These are phyloP conservation scores for Salvia sclarea DNA, from an alignment of 305 asterid species.

Conservation along the genomic window DNA sequence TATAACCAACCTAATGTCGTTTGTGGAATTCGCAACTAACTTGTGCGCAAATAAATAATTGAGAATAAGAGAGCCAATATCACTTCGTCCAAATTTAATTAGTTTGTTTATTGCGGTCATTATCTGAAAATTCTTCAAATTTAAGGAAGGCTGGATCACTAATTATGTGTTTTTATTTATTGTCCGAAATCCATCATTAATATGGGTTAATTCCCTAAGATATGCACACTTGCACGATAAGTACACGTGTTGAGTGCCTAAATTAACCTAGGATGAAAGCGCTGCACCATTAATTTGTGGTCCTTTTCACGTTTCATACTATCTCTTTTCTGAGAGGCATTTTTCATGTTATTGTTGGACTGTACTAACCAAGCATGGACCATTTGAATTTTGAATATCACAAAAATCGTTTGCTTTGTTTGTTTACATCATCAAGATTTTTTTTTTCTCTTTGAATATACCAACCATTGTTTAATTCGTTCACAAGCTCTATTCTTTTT, in stretches of 20 bases:
- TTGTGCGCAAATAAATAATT: background rate
- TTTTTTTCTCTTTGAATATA: background rate
- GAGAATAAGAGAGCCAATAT: background rate
- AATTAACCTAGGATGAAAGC: too few relatives aligned
- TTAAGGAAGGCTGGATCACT: background rate
- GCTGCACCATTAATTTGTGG: background rate
- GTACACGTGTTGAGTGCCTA: too few relatives aligned
- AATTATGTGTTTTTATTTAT: background rate
- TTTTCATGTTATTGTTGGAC: background rate
- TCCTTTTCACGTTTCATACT: background rate
- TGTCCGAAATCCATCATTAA: background rate
- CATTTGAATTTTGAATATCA: background rate
- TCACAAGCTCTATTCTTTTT: too few relatives aligned
- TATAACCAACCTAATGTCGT: background rate
- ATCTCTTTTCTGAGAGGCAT: background rate
- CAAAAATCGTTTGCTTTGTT: background rate
- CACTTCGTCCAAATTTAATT: background rate
- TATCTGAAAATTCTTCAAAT: background rate
- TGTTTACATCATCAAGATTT: background rate
- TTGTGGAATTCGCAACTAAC: background rate
- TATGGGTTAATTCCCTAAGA: background rate
- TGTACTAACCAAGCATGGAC: background rate
- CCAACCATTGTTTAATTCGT: too few relatives aligned
- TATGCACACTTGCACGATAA: background rate
- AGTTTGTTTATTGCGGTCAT: background rate